Base-by-base conservation (phyloP, 2,329 filamentous ascomycete species). In the Orbilia blumenaviensis region DNA sequence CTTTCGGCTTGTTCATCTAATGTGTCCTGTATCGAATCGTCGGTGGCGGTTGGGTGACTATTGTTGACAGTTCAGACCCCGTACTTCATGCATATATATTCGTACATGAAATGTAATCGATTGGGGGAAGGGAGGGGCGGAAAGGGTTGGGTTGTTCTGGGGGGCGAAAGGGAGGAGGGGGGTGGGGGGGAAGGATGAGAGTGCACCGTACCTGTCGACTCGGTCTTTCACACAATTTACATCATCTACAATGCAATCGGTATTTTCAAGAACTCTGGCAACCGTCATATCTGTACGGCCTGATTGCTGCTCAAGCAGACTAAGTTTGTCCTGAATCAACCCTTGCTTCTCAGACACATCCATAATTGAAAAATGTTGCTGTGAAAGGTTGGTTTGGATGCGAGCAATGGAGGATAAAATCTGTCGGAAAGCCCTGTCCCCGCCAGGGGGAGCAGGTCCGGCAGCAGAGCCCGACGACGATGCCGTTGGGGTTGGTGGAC, bases 141-240 rank as follows among this genome's bases (percentile, higher is more conserved):
- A 23, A 71, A 21, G 36, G 62, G 34, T 44, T 54, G 56, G 23
- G 29, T 29, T 50, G 46, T 52, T 64, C 27, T 41, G n/a, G 32
- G 25, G 34, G 25, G 27, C 21, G 32, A 54, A 54, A 14, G 27
- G 18, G 18, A 41, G 8, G 29, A 27, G 46, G 41, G 44, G n/a
- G n/a, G n/a, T n/a, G n/a, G n/a, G 21, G 27, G 58, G 6, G 29
- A 41, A 61, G 36, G 42, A 48, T 42, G 61, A 66, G 32, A 61
- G 63, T 48, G 46, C 44, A 76, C 72, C 72, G 64, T 76, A 76
- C 72, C 72, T 76, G 72, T 76, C 72, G 72, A 69, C 72, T 76
- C 72, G 64, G 72, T 76, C 72, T 76, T 68, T 76, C 29, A 76
- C 72, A 54, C 58, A 66, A 54, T 76, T 76, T 48, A 76, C 72